These are phyloP conservation scores for Solanum aculeatissimum DNA, from an alignment of 305 asterid species.

Conservation along the genomic window DNA sequence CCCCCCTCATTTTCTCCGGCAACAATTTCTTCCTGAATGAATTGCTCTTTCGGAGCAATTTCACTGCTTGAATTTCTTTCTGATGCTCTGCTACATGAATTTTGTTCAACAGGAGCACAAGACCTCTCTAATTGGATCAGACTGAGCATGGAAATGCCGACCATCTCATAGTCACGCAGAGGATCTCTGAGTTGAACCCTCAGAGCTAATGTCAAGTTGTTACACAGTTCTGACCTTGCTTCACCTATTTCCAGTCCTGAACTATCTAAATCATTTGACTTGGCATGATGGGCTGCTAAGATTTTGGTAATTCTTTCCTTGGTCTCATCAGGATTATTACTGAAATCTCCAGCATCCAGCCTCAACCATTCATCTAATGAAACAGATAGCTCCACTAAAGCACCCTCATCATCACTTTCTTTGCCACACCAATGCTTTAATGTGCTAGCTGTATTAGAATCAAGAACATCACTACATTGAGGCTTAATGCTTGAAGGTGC, in stretches of 20 bases:
- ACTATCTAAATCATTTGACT: slow-evolving; percentile 3
- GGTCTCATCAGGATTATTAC: slow-evolving; percentile 10
- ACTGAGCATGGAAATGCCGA: slow-evolving; percentile 69
- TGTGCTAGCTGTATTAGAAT: slow-evolving; percentile 6
- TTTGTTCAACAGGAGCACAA: slow-evolving; percentile 4
- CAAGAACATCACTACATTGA: slow-evolving; percentile 12
- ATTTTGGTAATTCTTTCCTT: slow-evolving; percentile 18
- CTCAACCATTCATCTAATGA: slow-evolving; percentile 54
- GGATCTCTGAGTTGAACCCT: slow-evolving; percentile 89
- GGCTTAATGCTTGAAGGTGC: slow-evolving; percentile 44
- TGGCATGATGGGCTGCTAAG: slow-evolving; percentile 23
- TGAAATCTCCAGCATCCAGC: slow-evolving; percentile 38
- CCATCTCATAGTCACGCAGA: slow-evolving; percentile 52
- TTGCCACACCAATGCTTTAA: slow-evolving; percentile 9
- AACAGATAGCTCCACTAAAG: slow-evolving; percentile 31
- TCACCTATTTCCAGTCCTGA: slow-evolving; percentile 3
- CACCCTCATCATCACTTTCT: slow-evolving; percentile 11
- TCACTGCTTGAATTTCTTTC: slow-evolving; percentile 4
- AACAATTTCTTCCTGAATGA: slow-evolving; percentile 3
- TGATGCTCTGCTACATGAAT: neutral
- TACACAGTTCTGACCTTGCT: slow-evolving; percentile 4
- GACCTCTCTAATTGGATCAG: slow-evolving; percentile 43
- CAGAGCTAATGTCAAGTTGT: slow-evolving; percentile 42
- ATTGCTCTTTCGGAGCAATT: slow-evolving; percentile 6
- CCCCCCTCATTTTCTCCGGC: slow-evolving; percentile 3